Percentiles rank a stretch among this genome's conserved stretches.
These are phyloP conservation scores for Xanthoceras sorbifolium DNA, from an alignment of 345 rosid genomes.

Conservation along the genomic window DNA sequence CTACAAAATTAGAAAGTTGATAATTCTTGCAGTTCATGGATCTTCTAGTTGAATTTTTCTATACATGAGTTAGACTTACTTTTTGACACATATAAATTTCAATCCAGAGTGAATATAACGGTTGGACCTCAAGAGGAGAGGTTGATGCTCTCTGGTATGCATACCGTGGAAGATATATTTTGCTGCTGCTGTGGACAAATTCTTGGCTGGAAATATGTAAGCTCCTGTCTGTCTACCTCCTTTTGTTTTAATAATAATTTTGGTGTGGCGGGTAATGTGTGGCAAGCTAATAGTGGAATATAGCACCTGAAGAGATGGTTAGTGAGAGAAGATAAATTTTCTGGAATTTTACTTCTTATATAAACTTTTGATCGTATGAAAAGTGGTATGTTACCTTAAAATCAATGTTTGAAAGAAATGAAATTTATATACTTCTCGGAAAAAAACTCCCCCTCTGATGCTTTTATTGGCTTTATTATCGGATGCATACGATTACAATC, in stretches of 20 bases:
- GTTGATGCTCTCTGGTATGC: slow-evolving; percentile 47
- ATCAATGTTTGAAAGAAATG: not conserved
- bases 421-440: not conserved
- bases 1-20: not conserved
- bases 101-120: slow-evolving; percentile 38
- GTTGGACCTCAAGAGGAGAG: slow-evolving; percentile 42
- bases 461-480: not conserved
- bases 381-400: too few species aligned
- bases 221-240: slow-evolving; percentile 8
- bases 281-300: not conserved
- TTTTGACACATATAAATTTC: not conserved
- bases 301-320: not conserved
- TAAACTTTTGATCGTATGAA: too few species aligned
- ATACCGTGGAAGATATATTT: slow-evolving; percentile 46
- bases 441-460: not conserved
- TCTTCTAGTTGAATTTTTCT: not conserved
- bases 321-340: not conserved
- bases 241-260: not conserved
- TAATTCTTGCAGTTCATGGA: not conserved
- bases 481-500: too few species aligned
- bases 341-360: too few species aligned
- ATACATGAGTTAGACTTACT: not conserved
- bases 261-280: too few species aligned
- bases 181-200: slow-evolving; percentile 54
- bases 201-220: slow-evolving; percentile 56